Evolutionary conservation across 164 flowering plant genomes (phyloP), one percentile per base, ranked within the genome.

Genomic region (Nelumbo lutea): DNA sequence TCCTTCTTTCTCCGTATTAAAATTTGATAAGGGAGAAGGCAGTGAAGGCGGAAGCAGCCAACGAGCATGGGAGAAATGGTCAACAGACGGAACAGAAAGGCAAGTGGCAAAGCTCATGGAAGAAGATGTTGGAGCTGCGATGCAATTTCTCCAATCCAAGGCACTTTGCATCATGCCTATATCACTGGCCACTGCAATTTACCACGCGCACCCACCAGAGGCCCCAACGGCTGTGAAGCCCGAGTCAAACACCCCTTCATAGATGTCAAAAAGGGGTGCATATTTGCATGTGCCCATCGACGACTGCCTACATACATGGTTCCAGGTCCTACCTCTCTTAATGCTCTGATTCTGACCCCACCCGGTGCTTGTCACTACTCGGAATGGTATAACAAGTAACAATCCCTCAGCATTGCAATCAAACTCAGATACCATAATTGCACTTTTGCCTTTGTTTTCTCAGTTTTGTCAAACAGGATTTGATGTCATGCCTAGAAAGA

Each of bases 91-190:
- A 56, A 88, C 90, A 38, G 92, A 90, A 68, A 79, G 77, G 40
- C 83, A 90, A 80, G 96, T 90, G 15, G 91, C 88, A 6, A 90
- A 85, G 84, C 87, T 90, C 56, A 90, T 88, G 94, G 90, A 87
- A 78, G 90, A 88, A 82, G 88, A 90, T 58, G 79, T 88, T 38
- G 92, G 96, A 39, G 87, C 92, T 27, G 96, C 94, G 1, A 88
- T 88, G 96, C 94, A 87, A 55, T 84, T 81, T 75, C 94, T 90
- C 55, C 96, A 90, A 75, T 85, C 93, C 66, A 90, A 90, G 76
- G 86, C 87, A 50, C 87, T 88, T 6, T 90, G 96, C 80, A 84
- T 88, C 62, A 90, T 90, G 96, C 96, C 92, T 10, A 74, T 86
- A 55, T 85, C 92, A 27, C 88, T 88, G 3, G 96, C 96, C 42